These are phyloP conservation scores for Agapanthus africanus DNA, from an alignment of 106 monocot species.

Conservation along the genomic window DNA sequence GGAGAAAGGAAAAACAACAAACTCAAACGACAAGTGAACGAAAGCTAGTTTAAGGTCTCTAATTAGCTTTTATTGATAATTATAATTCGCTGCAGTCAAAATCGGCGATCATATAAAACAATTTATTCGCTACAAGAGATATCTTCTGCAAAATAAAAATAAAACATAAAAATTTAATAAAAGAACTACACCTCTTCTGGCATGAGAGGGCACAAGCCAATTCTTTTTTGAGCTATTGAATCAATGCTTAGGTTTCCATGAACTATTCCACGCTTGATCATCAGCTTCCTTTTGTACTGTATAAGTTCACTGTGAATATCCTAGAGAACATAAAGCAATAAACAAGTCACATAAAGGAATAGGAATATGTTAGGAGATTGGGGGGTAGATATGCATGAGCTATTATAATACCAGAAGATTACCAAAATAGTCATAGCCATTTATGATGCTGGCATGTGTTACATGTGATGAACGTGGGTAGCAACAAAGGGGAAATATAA, in stretches of 20 bases:
- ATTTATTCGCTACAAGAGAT: too few relatives aligned
- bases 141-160: neutral
- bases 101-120: too few relatives aligned
- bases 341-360: too few relatives aligned
- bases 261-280: conserved; percentile 69
- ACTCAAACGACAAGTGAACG: too few relatives aligned
- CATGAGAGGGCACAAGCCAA: conserved; percentile 83
- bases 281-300: conserved; percentile 65
- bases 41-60: too few relatives aligned
- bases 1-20: too few relatives aligned
- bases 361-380: neutral
- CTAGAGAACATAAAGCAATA: conserved; percentile 23
- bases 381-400: neutral
- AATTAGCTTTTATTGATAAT: too few relatives aligned
- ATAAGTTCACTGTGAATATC: conserved; percentile 88
- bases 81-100: too few relatives aligned
- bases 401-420: neutral
- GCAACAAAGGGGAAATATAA: neutral
- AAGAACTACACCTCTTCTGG: conserved; percentile 72
- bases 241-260: conserved; percentile 59
- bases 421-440: neutral
- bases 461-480: neutral
- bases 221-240: conserved; percentile 50
- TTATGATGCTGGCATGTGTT: neutral
- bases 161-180: too few relatives aligned